Base-by-base conservation (phyloP, 805 yeast species). In the Candida ovalis region DNA sequence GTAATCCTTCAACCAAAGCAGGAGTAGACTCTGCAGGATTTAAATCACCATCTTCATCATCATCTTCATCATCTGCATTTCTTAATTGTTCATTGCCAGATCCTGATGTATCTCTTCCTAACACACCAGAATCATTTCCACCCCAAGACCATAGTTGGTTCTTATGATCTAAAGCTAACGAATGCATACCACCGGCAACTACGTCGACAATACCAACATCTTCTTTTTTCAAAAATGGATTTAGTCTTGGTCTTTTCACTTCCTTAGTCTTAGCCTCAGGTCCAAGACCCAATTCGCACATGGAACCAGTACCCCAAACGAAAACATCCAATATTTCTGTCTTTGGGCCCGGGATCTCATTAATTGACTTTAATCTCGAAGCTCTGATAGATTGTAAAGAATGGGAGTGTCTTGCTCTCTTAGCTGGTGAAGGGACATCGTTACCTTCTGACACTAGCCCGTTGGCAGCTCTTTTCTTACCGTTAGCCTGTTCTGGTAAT, bases 121-220 rank as follows among this genome's bases (percentile, higher is more conserved):
- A 73, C 3, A 88, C 97, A 33, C 86, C 89, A 51, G 90, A 83
- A 61, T 94, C 99, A 58, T 94, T 94, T 41, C 88, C 86, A 49
- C 99, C 99, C 99, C 99, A 94, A 3, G 97, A 86, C 97, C 97
- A 94, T n/a, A 94, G 68, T 49, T 78, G 74, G 55, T 89, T 89
- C 17, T 80, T 71, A 36, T 78, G 66, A 62, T 90, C 97, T 44
- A 92, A 68, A 0, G 92, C 97, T 40, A 94, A 63, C 1, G 86
- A 80, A 63, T 94, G 99, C 86, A 94, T 92, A 44, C 99, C 99
- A 44, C 99, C 99, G 23, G 82, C 96, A 1, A 96, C 89, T 60
- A 94, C 74, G 53, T 88, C 92, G 24, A 90, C 94, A 46, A 94
- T 81, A 2, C 86, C 84, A 9, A 76, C 80, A 2, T 78, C 78